phyloP scores from a whole-genome alignment of 768 basidiomycete species.

The Phlegmacium glaucopus region DNA sequence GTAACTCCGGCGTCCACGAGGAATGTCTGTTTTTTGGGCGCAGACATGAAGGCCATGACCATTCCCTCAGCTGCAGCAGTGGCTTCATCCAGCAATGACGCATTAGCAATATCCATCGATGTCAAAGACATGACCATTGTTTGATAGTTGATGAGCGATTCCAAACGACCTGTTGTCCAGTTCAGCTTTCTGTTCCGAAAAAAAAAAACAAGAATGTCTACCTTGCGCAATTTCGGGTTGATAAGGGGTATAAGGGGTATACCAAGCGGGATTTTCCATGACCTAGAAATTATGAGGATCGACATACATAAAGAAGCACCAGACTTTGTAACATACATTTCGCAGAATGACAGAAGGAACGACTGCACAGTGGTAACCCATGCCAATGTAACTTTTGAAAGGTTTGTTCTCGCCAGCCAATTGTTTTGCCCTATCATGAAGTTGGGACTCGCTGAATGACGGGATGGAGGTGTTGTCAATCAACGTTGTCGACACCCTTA shows the following conservation, averaged over 20 bases:
- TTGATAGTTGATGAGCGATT: constrained; percentile 96
- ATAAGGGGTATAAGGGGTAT: constrained; percentile 94
- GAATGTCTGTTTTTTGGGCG: constrained; percentile 72
- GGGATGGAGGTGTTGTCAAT: constrained; percentile 70
- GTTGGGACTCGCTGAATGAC: constrained; percentile 82
- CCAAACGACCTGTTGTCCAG: constrained; percentile 71
- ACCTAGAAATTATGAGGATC: constrained; percentile 40
- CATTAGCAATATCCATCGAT: constrained; percentile 93
- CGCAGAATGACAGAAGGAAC: constrained; percentile 95
- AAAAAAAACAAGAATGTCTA: constrained; percentile 21
- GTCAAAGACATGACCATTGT: constrained; percentile 95
- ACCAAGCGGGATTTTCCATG: constrained; percentile 97
- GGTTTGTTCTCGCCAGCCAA: constrained; percentile 77
- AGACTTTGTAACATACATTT: constrained; percentile 49
- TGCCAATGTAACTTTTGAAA: constrained; percentile 93
- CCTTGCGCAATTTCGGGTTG: constrained; percentile 99
- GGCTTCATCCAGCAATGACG: constrained; percentile 91
- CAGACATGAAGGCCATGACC: constrained; percentile 84
- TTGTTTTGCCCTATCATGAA: constrained; percentile 69
- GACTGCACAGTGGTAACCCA: constrained; percentile 95
- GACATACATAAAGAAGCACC: constrained; percentile 15
- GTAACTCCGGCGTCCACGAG: constrained; percentile 80
- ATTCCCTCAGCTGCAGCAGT: constrained; percentile 96
- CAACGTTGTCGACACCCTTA: constrained; percentile 61
- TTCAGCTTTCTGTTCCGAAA: constrained; percentile 1